Evolutionary conservation across 2,329 filamentous ascomycete species (phyloP), one percentile per base, ranked within the genome.

Genomic region (Aspergillus quadrilineatus): DNA sequence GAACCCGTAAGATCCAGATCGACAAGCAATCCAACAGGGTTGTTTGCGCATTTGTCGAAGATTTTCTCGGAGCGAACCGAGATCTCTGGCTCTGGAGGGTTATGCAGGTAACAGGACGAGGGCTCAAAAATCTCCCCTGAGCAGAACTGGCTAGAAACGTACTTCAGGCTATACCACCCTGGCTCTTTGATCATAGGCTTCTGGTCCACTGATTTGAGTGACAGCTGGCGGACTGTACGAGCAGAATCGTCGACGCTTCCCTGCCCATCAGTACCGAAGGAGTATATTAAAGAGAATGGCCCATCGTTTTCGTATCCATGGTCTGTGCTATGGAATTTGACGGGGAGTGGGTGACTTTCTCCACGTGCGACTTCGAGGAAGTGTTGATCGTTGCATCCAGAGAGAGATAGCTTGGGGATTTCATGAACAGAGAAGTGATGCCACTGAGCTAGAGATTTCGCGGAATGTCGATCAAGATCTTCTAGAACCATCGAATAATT

Each of bases 21-120:
- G 42, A 99, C 90, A 9, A 89, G 85, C 53, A 99, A 82, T 41
- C 94, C 94, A 60, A 99, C 90, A 0, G 94, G 91, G 68, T 92
- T 96, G 47, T 92, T 92, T 36, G 92, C 93, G 71, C 94, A 99
- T 70, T 95, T 96, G 73, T 99, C 94, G 51, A 90, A 89, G 43
- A 99, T 92, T 60, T 92, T 88, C 65, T 96, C 89, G 6, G 86
- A 82, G 32, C 82, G 83, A 49, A 99, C 79, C 4, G 84, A 80
- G 56, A 99, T 73, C 54, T 88, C 85, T 8, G 94, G 94, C 74
- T 96, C 88, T 0, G 94, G 87, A 4, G 94, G 94, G 63, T 97
- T 99, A 63, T 95, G 82, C 53, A 99, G 79, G 57, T 96, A 80
- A 72, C 93, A 97, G n/a, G 92, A 94, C 2, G 93, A 90, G 29